Base-by-base conservation (phyloP, 73 alveolate species). In the Paramecium sonneborni region DNA sequence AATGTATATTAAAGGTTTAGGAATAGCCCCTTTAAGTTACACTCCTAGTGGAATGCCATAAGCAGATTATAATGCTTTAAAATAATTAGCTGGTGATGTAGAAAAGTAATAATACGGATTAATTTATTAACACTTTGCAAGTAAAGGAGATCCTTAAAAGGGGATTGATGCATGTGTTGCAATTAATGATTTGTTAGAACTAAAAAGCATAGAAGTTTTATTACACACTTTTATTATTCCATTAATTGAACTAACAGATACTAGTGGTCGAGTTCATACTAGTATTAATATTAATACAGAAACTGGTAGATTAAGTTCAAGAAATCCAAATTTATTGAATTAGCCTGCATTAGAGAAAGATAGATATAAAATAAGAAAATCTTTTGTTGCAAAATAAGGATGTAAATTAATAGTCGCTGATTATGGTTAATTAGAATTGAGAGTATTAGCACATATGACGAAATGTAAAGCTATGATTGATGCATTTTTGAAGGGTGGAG, bases 391-490 rank as follows among this genome's bases (percentile, higher is more conserved):
- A 3, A 95, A 92, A 14, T 55, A 93, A 35, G 99, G 99, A 28
- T 85, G 85, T 20, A 95, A 93, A 37, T 94, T 97, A 24, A 93
- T 97, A 48, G 99, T 97, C 9, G 99, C 99, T 0, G 99, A 97
- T 86, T 97, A 97, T 92, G 99, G 99, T 7, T 95, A 97, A 92
- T 95, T 97, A 48, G 99, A 97, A 91, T 96, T 97, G 11, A 95
- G 99, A 68, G 92, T 97, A 43, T 95, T 97, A 21, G 99, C 99
- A 1, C 99, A 97, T 86, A 93, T 97, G 97, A 92, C 99, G 3
- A 93, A 96, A 46, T 97, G 99, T 87, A 86, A 82, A 56, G 92
- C 97, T 9, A 97, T 97, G 99, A 97, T 97, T 62, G 97, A 97
- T 18, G 99, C 99, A 3, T 96, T 97, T 74, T 41, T 91, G 28